Base-by-base conservation (phyloP, 2,329 filamentous ascomycete genomes). In the Dactylonectria estremocensis region DNA sequence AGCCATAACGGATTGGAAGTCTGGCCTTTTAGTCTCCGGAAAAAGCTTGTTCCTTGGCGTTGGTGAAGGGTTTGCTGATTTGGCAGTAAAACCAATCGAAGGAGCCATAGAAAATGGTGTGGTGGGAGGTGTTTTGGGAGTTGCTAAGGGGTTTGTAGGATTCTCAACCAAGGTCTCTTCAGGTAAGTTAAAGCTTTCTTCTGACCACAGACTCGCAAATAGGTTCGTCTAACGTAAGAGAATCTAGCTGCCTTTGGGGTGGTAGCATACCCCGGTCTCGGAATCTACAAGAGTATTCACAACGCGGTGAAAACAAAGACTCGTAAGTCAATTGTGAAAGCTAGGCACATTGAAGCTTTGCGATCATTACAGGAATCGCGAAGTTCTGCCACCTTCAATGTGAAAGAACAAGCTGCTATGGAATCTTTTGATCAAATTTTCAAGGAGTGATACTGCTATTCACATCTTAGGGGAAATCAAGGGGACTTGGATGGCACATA, bases 81-180 rank as follows among this genome's bases (percentile, higher is more conserved):
- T 70, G 28, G 31, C 61, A 10, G 50, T 61, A 20, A 46, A 62
- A 55, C 67, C 69, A 3, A 37, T 61, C 11, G 53, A 67, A 31
- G 69, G 63, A 3, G 54, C 56, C 3, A 53, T 35, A 16, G 35
- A 68, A 13, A 56, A 28, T 4, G 66, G 68, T 18, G 22, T 57
- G 0, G 16, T 60, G 33, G 62, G 66, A 20, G 65, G 33, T 5
- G 56, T 58, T 7, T 9, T 22, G 18, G 69, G 60, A 13, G 22
- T 70, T 3, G 62, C 59, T 2, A 69, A 69, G 20, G 69, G 66
- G 1, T 31, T 67, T 13, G 33, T 69, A 6, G 63, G 66, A 8
- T 54, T 68, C 50, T 48, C 58, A 2, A 31, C 40, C 10, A 66
- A 66, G 45, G 61, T 61, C 16, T 55, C 61, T 22, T 68, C 58